These are phyloP conservation scores for Leccinum imitatum DNA, from an alignment of 768 basidiomycete genomes.

Conservation along the genomic window DNA sequence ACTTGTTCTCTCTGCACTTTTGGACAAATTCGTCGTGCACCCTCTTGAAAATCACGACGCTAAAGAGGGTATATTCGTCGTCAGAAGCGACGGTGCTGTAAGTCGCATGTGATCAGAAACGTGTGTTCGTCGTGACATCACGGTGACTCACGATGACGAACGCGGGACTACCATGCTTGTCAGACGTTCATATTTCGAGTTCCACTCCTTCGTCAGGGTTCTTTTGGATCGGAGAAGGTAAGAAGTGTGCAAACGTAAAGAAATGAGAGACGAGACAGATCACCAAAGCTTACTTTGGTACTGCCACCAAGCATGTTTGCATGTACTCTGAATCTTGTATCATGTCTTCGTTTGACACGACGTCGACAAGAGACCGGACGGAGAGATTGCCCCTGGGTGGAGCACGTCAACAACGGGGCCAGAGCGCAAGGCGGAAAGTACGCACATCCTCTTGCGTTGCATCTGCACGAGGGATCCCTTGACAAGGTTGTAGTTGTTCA, in stretches of 20 bases:
- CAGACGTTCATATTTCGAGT: conserved; percentile 82
- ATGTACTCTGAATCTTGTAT: conserved; percentile 91
- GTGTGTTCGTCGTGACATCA: conserved; percentile 14
- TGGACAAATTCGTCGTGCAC: conserved; percentile 91
- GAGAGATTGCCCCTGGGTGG: conserved; percentile 86
- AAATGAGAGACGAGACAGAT: conserved; percentile 4
- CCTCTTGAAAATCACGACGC: conserved; percentile 86
- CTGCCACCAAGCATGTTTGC: conserved; percentile 89
- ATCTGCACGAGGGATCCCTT: conserved; percentile 91
- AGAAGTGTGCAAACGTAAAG: conserved; percentile 10
- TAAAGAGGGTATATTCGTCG: conserved; percentile 84
- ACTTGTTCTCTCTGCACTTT: conserved; percentile 96
- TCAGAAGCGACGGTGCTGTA: conserved; percentile 75
- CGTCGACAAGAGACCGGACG: conserved; percentile 78
- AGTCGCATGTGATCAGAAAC: conserved; percentile 18
- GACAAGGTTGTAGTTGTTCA: conserved; percentile 88
- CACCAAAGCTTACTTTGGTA: conserved; percentile 72
- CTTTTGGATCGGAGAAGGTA: conserved; percentile 40
- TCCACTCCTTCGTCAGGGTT: conserved; percentile 85
- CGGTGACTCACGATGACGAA: conserved; percentile 68
- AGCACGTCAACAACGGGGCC: conserved; percentile 6
- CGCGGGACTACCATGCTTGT: conserved; percentile 91
- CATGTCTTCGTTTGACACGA: conserved; percentile 80
- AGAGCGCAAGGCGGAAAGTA: conserved; percentile 11
- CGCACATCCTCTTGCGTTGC: conserved; percentile 91